These are phyloP conservation scores for Globisporangium lucens DNA, from an alignment of 352 stramenopile genomes.

Conservation along the genomic window DNA sequence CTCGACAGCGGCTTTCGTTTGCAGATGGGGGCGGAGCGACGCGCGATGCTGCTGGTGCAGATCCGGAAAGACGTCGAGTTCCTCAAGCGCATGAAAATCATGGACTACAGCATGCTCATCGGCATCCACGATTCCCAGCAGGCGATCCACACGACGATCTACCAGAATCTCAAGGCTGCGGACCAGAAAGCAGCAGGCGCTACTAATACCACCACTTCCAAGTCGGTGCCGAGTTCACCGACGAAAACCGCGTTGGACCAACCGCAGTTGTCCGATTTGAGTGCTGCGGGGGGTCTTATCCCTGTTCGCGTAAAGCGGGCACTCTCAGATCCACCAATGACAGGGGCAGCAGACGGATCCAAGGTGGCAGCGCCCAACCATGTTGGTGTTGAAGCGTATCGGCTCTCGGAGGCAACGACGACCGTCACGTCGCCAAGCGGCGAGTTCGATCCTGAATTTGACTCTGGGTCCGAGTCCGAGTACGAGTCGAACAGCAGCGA, in stretches of 20 bases:
- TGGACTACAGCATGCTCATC: slow-evolving; percentile 93
- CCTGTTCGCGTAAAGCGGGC: slow-evolving; percentile 27
- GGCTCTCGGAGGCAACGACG: slow-evolving; percentile 14
- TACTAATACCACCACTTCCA: slow-evolving; percentile 18
- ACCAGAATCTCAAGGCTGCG: slow-evolving; percentile 25
- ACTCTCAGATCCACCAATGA: slow-evolving; percentile 22
- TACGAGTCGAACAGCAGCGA: slow-evolving; percentile 43
- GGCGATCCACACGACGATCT: slow-evolving; percentile 52
- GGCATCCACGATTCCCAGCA: slow-evolving; percentile 85
- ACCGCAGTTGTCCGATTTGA: neutral
- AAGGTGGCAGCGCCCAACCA: neutral
- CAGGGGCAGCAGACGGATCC: neutral
- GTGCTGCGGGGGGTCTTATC: neutral
- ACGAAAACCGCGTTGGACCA: slow-evolving; percentile 12
- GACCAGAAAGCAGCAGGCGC: slow-evolving; percentile 8
- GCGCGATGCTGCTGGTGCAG: slow-evolving; percentile 81
- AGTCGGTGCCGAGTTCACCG: slow-evolving; percentile 44
- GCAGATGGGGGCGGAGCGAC: slow-evolving; percentile 73
- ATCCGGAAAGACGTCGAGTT: slow-evolving; percentile 90
- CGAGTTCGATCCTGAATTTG: slow-evolving; percentile 36
- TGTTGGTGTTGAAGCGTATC: neutral
- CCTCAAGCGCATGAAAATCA: slow-evolving; percentile 92
- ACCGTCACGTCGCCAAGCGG: slow-evolving; percentile 12
- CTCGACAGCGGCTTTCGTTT: slow-evolving; percentile 81
- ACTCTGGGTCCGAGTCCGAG: slow-evolving; percentile 24